phyloP scores from a whole-genome alignment of 2,329 filamentous ascomycete species.

The Fusarium verticillioides region DNA sequence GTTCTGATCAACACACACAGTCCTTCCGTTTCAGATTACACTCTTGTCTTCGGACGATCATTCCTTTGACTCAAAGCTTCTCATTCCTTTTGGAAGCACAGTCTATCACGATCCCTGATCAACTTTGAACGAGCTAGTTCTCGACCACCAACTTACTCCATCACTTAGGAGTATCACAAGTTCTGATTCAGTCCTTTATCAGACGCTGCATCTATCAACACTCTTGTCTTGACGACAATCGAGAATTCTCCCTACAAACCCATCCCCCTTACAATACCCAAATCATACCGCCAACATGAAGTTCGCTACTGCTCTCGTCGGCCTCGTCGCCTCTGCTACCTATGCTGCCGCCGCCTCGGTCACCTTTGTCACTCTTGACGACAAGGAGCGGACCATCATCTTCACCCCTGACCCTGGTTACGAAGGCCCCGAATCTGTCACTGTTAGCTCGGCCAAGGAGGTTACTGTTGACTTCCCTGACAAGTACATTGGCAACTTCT shows the following conservation, averaged over 20 bases:
- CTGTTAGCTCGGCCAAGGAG: constrained; percentile 53
- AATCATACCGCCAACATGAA: constrained; percentile 60
- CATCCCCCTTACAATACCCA: constrained; percentile 18
- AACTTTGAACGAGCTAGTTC: constrained; percentile 44
- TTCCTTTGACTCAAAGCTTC: constrained; percentile 45
- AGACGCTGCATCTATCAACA: constrained; percentile 26
- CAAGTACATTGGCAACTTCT: constrained; percentile 62
- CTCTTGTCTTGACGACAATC: constrained; percentile 46
- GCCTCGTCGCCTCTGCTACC: constrained; percentile 56
- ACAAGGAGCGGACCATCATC: constrained; percentile 59
- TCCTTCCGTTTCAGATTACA: constrained; percentile 40
- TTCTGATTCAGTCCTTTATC: constrained; percentile 43
- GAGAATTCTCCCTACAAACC: constrained; percentile 19
- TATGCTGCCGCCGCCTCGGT: constrained; percentile 60
- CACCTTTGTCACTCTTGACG: constrained; percentile 69
- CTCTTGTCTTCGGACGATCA: constrained; percentile 46
- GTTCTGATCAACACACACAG: constrained; percentile 31
- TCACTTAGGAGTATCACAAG: constrained; percentile 22
- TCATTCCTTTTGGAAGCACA: constrained; percentile 49
- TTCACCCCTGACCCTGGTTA: constrained; percentile 59
- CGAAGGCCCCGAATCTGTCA: constrained; percentile 51
- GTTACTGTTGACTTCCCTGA: constrained; percentile 57
- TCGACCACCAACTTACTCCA: constrained; percentile 32
- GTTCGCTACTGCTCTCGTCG: constrained; percentile 59
- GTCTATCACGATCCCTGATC: constrained; percentile 41